Percentiles rank a stretch among this genome's conserved stretches.
These are phyloP conservation scores for Rhodotorula paludigena DNA, from an alignment of 768 basidiomycete genomes.

Conservation along the genomic window DNA sequence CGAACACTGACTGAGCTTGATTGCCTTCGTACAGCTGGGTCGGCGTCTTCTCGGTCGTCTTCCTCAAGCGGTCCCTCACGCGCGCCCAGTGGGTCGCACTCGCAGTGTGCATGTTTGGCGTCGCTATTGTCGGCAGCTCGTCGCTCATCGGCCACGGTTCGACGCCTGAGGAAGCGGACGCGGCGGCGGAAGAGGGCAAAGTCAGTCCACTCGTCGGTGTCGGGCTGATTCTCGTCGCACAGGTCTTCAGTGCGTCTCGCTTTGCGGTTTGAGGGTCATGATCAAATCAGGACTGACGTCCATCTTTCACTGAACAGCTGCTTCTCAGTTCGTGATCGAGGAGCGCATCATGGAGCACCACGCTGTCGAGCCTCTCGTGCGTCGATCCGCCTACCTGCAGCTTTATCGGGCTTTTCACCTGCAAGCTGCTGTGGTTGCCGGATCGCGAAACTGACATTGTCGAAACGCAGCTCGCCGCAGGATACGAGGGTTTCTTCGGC, in stretches of 20 bases:
- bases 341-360: slow-evolving; percentile 91
- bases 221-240: slow-evolving; percentile 85
- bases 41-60: slow-evolving; percentile 80
- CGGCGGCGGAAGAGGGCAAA: slow-evolving; percentile 3
- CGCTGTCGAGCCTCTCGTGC: slow-evolving; percentile 73
- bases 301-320: slow-evolving; percentile 52
- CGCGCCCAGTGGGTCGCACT: slow-evolving; percentile 71
- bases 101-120: slow-evolving; percentile 47
- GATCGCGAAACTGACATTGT: no score
- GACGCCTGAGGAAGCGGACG: not conserved
- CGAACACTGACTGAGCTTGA: not conserved
- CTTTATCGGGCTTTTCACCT: no score
- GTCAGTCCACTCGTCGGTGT: slow-evolving; percentile 55
- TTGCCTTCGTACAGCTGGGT: slow-evolving; percentile 58
- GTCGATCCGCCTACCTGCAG: slow-evolving; percentile 7
- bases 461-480: slow-evolving; percentile 70
- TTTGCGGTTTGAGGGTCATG: not conserved
- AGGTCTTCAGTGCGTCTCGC: slow-evolving; percentile 68
- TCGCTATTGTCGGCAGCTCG: slow-evolving; percentile 62
- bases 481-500: slow-evolving; percentile 90
- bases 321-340: slow-evolving; percentile 89
- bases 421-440: no score
- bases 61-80: slow-evolving; percentile 61
- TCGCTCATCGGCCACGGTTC: slow-evolving; percentile 57
- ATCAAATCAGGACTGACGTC: slow-evolving; percentile 12